Evolutionary conservation across 768 basidiomycete species (phyloP).

Genomic region (Suillus ampliporus): DNA sequence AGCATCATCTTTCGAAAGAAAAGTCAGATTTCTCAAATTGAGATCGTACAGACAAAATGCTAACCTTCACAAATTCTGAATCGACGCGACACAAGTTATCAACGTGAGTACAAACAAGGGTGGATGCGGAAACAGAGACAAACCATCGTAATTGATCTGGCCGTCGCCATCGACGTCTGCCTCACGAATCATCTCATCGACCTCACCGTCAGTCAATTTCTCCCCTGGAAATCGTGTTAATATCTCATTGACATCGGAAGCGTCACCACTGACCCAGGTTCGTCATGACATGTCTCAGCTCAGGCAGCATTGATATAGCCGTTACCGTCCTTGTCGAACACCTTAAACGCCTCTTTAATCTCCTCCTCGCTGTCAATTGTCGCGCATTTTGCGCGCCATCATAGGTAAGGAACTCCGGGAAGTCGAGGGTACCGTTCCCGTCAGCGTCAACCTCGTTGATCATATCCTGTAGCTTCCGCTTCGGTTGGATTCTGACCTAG

Average conservation of each 20-base stretch:
- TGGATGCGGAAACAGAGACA: constrained; percentile 26
- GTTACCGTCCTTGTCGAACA: constrained; percentile 96
- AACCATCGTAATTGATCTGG: constrained; percentile 89
- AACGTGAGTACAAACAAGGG: constrained; percentile 7
- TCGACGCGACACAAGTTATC: constrained; percentile 2
- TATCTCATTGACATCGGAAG: constrained; percentile 1
- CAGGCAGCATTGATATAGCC: constrained; percentile 87
- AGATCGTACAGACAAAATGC: constrained; percentile 14
- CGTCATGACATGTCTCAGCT: constrained; percentile 91
- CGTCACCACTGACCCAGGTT: constrained; percentile 68
- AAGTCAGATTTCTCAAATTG: constrained; percentile 15
- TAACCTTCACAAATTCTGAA: constrained; percentile 79
- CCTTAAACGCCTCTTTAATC: constrained; percentile 95
- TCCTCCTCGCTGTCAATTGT: constrained; percentile 94
- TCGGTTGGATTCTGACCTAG: constrained; percentile 93
- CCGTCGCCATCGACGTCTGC: constrained; percentile 94
- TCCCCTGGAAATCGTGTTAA: constrained; percentile 57
- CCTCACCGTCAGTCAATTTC: constrained; percentile 85
- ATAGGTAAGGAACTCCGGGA: constrained; percentile 82
- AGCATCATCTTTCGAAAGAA: constrained; percentile 67
- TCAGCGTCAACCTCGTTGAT: constrained; percentile 94
- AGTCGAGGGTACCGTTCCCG: constrained; percentile 88
- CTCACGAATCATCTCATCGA: constrained; percentile 97
- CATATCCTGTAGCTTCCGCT: constrained; percentile 91
- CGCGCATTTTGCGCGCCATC: constrained; percentile 90